Evolutionary conservation across 495 filamentous ascomycete genomes (phyloP), one percentile per base, ranked within the genome.

Genomic region (Thermochaetoides thermophila): DNA sequence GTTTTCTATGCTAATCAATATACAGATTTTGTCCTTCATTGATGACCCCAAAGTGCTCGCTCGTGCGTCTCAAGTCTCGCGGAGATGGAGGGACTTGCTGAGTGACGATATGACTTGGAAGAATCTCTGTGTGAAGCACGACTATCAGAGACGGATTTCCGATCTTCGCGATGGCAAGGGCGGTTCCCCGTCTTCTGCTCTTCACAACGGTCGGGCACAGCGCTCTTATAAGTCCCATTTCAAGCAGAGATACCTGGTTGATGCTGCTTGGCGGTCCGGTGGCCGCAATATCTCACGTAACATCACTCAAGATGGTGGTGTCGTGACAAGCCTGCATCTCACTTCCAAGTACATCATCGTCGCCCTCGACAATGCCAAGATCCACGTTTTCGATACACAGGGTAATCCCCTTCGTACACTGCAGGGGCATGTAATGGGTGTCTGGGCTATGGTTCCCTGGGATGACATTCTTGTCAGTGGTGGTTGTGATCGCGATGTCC

Each of bases 371-470:
- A 97, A 95, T 60, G 89, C 89, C 31, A 94, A 86, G 55, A 96
- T 97, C 24, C 91, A 96, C 54, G 84, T 97, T 6, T 97, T 95
- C 53, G 82, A 96, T 57, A 82, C 83, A 8, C 75, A 89, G 39
- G 89, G 89, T 17, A 73, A 81, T 36, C 73, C 81, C 36, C 78
- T 84, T 50, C 84, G 81, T 54, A 95, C 84, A 3, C 66, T 97
- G 10, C 76, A 84, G 48, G 89, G 89, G 17, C 89, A 97, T 56
- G 81, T 94, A 23, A 97, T 97, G 89, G 89, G 89, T 21, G 89
- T 97, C 24, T 97, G 89, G 89, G 89, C 89, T 13, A 96, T 97
- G 87, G 85, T 97, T 34, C 91, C 89, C 10, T 93, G 86, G 82
- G 91, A 81, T 38, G 86, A 97, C 53, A 81, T 80, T 34, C 64